Conservation (phyloP, 495 filamentous ascomycete genomes). For the Staphylotrichum longicolle region DNA sequence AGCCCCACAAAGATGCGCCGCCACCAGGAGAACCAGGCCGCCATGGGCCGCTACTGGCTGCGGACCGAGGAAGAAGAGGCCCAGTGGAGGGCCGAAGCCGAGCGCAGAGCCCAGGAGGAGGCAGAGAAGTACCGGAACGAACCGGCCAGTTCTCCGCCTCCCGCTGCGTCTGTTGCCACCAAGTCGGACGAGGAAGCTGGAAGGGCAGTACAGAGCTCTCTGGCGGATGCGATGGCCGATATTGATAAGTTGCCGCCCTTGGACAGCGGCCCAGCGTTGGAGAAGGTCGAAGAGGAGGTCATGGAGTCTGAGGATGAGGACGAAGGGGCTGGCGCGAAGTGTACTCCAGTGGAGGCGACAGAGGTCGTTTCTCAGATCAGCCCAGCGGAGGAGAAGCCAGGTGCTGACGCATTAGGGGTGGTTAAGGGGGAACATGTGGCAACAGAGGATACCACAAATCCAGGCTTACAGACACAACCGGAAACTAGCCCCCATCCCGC, state of each 20-base stretch:
- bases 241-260: slow-evolving; percentile 18
- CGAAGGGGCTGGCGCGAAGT: slow-evolving; percentile 15
- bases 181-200: not conserved
- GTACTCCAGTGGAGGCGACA: not conserved
- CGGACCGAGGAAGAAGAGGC: slow-evolving; percentile 39
- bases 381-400: not conserved
- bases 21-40: slow-evolving; percentile 37
- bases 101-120: slow-evolving; percentile 30
- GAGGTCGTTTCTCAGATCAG: not conserved
- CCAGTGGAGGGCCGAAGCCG: slow-evolving; percentile 30
- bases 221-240: slow-evolving; percentile 7
- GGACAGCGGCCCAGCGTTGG: slow-evolving; percentile 16
- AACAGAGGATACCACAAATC: too few relatives aligned
- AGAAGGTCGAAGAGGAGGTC: slow-evolving; percentile 23
- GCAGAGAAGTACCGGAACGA: slow-evolving; percentile 34
- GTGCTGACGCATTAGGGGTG: not conserved
- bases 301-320: slow-evolving; percentile 12
- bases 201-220: not conserved
- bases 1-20: slow-evolving; percentile 34
- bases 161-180: not conserved
- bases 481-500: too few relatives aligned
- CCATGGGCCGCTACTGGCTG: slow-evolving; percentile 38
- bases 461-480: too few relatives aligned
- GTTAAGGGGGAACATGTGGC: too few relatives aligned
- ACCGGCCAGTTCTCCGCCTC: slow-evolving; percentile 24